Percentiles rank a stretch among this genome's conserved stretches.
phyloP scores from a whole-genome alignment of 345 rosid genomes.

The Hibiscus syriacus region DNA sequence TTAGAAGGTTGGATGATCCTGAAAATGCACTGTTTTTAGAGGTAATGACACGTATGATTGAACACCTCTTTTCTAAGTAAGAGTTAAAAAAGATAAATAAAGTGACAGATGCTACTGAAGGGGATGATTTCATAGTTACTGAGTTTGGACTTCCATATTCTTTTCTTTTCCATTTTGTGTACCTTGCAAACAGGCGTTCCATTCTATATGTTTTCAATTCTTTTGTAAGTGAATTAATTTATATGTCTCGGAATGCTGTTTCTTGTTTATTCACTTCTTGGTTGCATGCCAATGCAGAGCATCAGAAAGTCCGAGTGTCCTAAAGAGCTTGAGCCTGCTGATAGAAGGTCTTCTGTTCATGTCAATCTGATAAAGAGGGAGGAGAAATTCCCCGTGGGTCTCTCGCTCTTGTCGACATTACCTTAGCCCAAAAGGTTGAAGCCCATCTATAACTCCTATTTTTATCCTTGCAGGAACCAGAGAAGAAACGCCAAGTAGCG shows the following conservation, averaged over 20 bases:
- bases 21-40: slow-evolving; percentile 88
- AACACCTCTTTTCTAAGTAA: background rate
- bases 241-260: background rate
- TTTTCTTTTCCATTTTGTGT: background rate
- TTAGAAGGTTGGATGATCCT: slow-evolving; percentile 89
- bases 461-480: slow-evolving; percentile 52
- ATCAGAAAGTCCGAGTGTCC: slow-evolving; percentile 94
- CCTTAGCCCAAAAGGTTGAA: background rate
- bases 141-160: background rate
- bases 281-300: slow-evolving; percentile 42
- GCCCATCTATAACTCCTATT: background rate
- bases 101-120: background rate
- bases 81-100: background rate
- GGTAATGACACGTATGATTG: slow-evolving; percentile 28
- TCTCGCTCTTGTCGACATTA: slow-evolving; percentile 7
- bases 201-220: background rate
- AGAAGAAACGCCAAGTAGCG: slow-evolving; percentile 55
- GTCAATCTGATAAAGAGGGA: slow-evolving; percentile 84
- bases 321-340: slow-evolving; percentile 88
- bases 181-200: background rate
- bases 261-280: background rate
- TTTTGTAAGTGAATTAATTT: background rate
- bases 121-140: no score
- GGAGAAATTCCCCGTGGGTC: slow-evolving; percentile 15
- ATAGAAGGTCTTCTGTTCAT: slow-evolving; percentile 69